Conservation (phyloP, 2,329 filamentous ascomycete species). For the Pseudocercospora musae region DNA sequence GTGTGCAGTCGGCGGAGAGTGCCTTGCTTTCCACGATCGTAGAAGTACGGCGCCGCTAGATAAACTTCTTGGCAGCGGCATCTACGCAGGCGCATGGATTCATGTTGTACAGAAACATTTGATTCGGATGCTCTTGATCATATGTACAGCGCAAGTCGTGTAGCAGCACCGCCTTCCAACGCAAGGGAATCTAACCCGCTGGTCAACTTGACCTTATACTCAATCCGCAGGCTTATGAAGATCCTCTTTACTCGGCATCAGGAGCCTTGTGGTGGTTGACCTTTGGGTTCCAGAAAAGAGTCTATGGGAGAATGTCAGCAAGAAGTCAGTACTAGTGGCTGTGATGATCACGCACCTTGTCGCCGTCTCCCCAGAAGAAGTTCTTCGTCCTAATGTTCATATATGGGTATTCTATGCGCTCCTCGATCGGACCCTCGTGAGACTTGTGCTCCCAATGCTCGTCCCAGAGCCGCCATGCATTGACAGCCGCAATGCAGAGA, state of each 20-base stretch:
- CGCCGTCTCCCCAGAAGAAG: slow-evolving; percentile 90
- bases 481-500: slow-evolving; percentile 68
- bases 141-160: neutral
- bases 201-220: neutral
- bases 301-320: slow-evolving; percentile 34
- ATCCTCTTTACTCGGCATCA: neutral
- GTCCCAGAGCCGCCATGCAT: slow-evolving; percentile 87
- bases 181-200: neutral
- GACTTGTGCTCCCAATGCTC: slow-evolving; percentile 96
- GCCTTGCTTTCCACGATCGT: too few relatives aligned
- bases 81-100: neutral
- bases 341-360: slow-evolving; percentile 65
- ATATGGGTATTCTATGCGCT: slow-evolving; percentile 90
- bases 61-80: neutral
- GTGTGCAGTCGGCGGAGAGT: too few relatives aligned
- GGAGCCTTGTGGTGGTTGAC: slow-evolving; percentile 77
- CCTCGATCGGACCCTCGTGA: slow-evolving; percentile 82
- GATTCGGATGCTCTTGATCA: neutral
- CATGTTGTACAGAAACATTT: neutral
- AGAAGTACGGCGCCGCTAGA: neutral
- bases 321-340: neutral
- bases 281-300: slow-evolving; percentile 75
- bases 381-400: slow-evolving; percentile 98
- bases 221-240: neutral
- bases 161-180: neutral